Evolutionary conservation across 1,139 yeast genomes (phyloP).

Genomic region (Suhomyces maxii): DNA sequence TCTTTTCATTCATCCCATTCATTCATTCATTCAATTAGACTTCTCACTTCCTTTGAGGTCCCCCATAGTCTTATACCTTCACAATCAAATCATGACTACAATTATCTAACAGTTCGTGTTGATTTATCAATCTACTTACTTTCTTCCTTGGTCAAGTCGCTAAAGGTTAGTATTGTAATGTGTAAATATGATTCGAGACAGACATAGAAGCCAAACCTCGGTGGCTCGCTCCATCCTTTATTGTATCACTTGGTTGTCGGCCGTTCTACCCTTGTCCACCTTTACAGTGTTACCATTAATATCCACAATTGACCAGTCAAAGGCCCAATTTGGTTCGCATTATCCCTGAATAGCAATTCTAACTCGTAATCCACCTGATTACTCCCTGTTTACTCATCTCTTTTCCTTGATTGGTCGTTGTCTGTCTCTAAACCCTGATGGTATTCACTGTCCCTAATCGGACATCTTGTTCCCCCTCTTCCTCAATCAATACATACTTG

Average conservation of each 20-base stretch:
- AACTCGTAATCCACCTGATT: no score
- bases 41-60: no score
- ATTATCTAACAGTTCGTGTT: not conserved
- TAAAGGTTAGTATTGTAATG: conserved; percentile 32
- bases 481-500: conserved; percentile 41
- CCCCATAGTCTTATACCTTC: not conserved
- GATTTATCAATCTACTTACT: conserved; percentile 22
- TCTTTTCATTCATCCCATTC: no score
- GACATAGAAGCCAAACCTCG: not conserved
- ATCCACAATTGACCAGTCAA: no score
- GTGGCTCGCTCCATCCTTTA: not conserved
- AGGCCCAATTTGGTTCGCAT: no score
- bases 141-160: conserved; percentile 47
- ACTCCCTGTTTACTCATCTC: no score
- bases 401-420: no score
- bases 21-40: no score
- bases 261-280: not conserved
- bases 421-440: no score
- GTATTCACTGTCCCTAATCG: no score
- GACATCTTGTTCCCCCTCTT: not conserved
- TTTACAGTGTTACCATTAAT: no score
- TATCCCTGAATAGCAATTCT: no score
- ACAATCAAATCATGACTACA: not conserved
- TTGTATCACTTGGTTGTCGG: not conserved
- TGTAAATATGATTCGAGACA: not conserved